Evolutionary conservation across 2,329 filamentous ascomycete genomes (phyloP), one percentile per base, ranked within the genome.

Genomic region (Fusarium nanum): DNA sequence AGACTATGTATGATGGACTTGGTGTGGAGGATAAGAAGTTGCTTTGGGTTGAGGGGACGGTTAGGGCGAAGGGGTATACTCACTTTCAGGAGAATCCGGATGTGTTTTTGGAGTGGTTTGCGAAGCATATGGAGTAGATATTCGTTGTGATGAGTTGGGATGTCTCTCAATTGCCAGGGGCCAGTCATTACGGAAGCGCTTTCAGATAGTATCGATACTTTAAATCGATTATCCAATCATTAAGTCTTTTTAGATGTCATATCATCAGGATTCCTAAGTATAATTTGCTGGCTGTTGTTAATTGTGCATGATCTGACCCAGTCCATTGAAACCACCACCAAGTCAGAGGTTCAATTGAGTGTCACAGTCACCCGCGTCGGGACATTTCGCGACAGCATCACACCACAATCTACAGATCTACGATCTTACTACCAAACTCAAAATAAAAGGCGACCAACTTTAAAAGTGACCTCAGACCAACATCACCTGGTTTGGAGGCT

Each of bases 41-140:
- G 18, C 48, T 45, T 5, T 59, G 56, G 56, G 56, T 59, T 0
- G 48, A 28, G 1, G 56, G 56, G 2, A 59, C 34, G 1, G 23
- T 44, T 5, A 25, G 56, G 2, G 34, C 44, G n/a, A 59, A 59
- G 23, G 56, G 56, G 10, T 59, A 59, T 20, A 59, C 48, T 0
- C 11, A 59, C 6, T 59, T 59, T 14, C 56, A 59, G 11, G 40
- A 59, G 5, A 55, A 55, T 4, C 18, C 56, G 0, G 9, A 45
- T 1, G 22, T 55, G 2, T 59, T 59, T 22, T 9, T 59, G 16
- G 56, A 59, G 6, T 59, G 56, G 56, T 11, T 59, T 12, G 48
- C 22, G 28, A 14, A n/a, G 11, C 49, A 54, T 14, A 59, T 59
- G 56, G 23, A 22, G 22, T 59, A 57, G 10, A 14, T 12, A 5